These are phyloP conservation scores for Voacanga thouarsii DNA, from an alignment of 257 asterid species.

Conservation along the genomic window DNA sequence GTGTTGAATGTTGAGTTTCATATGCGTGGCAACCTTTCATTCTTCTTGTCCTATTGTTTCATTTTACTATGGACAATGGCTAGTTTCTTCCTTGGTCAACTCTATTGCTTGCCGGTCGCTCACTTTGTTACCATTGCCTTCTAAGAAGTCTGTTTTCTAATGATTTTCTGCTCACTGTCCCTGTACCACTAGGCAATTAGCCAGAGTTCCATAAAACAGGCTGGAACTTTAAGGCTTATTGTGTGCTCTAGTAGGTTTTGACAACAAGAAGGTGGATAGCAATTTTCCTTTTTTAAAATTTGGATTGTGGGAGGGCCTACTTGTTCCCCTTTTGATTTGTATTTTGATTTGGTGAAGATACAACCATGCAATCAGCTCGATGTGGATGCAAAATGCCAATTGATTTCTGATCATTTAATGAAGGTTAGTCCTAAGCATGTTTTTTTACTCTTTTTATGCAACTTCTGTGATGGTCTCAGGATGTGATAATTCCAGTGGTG, in stretches of 20 bases:
- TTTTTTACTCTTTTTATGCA: slow-evolving; percentile 9
- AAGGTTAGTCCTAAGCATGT: slow-evolving; percentile 47
- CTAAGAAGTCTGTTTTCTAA: neutral
- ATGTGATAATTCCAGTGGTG: slow-evolving; percentile 11
- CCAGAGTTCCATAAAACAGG: neutral
- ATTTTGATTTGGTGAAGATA: slow-evolving; percentile 40
- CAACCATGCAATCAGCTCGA: slow-evolving; percentile 52
- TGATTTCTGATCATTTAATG: slow-evolving; percentile 51
- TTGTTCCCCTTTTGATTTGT: neutral
- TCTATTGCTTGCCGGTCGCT: neutral
- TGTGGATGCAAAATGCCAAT: slow-evolving; percentile 47
- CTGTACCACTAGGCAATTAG: neutral
- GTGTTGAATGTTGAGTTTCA: neutral
- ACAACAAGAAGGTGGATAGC: neutral
- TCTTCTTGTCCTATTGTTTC: neutral
- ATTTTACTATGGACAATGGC: neutral
- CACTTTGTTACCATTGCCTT: neutral
- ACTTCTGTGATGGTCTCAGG: slow-evolving; percentile 8
- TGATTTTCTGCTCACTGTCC: neutral
- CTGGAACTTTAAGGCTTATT: neutral
- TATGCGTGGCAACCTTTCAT: neutral
- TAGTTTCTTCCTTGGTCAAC: neutral
- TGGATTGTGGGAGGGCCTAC: neutral
- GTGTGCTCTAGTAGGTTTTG: neutral
- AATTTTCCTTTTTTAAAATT: neutral